Percentiles rank a stretch among this genome's conserved stretches.
Evolutionary conservation across 2,329 filamentous ascomycete species (phyloP).

Genomic region (Aureobasidium sp.): DNA sequence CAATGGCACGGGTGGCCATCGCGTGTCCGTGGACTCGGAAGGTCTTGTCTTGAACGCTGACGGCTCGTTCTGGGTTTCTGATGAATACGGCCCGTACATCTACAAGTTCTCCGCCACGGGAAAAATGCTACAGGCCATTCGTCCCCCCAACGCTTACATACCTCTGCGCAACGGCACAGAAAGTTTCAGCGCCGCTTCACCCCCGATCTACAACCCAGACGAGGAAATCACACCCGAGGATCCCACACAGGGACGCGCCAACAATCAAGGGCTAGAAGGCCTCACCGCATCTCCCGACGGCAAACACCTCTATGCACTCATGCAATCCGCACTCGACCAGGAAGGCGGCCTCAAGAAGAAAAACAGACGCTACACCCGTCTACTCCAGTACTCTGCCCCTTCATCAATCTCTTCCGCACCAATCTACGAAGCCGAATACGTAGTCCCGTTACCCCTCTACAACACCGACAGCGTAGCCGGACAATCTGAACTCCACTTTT

Average conservation of each 20-base stretch:
- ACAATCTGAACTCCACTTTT: conserved; percentile 62
- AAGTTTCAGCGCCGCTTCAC: conserved; percentile 57
- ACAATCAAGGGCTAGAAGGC: conserved; percentile 72
- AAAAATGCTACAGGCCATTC: conserved; percentile 56
- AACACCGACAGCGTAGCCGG: conserved; percentile 51
- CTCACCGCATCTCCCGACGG: conserved; percentile 58
- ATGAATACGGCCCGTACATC: conserved; percentile 65
- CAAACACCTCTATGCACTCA: conserved; percentile 55
- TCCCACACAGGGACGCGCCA: conserved; percentile 56
- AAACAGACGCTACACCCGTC: conserved; percentile 51
- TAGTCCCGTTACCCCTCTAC: conserved; percentile 58
- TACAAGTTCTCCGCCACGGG: conserved; percentile 58
- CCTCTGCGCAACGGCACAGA: conserved; percentile 55
- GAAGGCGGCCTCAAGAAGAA: conserved; percentile 52
- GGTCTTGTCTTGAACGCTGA: conserved; percentile 56
- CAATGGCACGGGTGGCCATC: conserved; percentile 50
- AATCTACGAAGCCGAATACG: conserved; percentile 53
- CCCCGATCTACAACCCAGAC: conserved; percentile 52
- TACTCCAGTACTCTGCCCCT: conserved; percentile 58
- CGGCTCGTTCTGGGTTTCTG: conserved; percentile 60
- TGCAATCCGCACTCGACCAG: conserved; percentile 59
- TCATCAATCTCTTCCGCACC: conserved; percentile 30
- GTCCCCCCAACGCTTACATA: conserved; percentile 57
- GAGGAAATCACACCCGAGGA: conserved; percentile 47
- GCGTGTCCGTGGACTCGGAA: conserved; percentile 59